These are phyloP conservation scores for Deinandra increscens DNA, from an alignment of 129 eudicot genomes.

Conservation along the genomic window DNA sequence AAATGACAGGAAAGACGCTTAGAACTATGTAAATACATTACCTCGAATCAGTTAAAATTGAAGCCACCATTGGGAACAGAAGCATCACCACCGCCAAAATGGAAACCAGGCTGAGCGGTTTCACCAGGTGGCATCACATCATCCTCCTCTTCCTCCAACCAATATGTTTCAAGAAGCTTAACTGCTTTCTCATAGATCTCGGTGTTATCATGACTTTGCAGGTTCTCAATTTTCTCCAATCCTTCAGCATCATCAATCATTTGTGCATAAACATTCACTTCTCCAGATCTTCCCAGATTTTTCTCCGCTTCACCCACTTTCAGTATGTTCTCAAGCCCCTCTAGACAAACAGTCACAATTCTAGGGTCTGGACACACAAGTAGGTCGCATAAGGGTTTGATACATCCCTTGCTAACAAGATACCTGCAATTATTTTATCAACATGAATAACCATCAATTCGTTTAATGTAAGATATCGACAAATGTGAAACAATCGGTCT, in stretches of 20 bases:
- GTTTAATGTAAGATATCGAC: background rate
- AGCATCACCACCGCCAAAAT: conserved; percentile 60
- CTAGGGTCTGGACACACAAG: conserved; percentile 88
- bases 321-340: conserved; percentile 81
- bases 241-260: conserved; percentile 88
- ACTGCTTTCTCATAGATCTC: conserved; percentile 88
- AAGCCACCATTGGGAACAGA: conserved; percentile 76
- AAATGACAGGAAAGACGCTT: background rate
- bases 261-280: conserved; percentile 61
- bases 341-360: conserved; percentile 80
- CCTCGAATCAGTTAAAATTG: conserved; percentile 53
- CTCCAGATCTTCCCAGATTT: conserved; percentile 57
- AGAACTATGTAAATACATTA: background rate
- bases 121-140: conserved; percentile 64
- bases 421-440: conserved; percentile 42
- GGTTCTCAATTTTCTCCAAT: conserved; percentile 72
- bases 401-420: conserved; percentile 67
- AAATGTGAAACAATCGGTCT: background rate
- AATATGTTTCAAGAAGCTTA: conserved; percentile 78
- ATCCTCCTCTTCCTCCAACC: conserved; percentile 84
- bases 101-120: conserved; percentile 42
- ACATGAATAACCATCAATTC: background rate
- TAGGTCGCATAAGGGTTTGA: conserved; percentile 82
- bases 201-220: conserved; percentile 81
- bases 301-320: conserved; percentile 83